Conservation (phyloP, 2,329 filamentous ascomycete genomes). For the Claviceps fusiformis region DNA sequence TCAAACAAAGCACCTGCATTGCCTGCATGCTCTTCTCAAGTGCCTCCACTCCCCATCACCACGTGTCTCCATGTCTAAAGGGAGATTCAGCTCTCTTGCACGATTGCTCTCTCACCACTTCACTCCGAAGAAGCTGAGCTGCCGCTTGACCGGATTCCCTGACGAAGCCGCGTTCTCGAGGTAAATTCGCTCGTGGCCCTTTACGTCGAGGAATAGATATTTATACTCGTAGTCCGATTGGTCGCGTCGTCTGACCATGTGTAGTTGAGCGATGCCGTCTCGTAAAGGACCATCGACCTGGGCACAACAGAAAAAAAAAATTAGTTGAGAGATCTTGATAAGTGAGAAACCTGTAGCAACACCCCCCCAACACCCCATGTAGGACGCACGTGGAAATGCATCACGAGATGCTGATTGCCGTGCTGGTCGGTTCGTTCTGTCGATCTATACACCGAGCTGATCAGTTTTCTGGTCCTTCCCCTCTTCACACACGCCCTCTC, state of each 20-base stretch:
- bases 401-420: slow-evolving; percentile 67
- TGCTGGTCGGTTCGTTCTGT: slow-evolving; percentile 54
- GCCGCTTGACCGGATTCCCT: slow-evolving; percentile 24
- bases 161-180: slow-evolving; percentile 44
- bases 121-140: slow-evolving; percentile 47
- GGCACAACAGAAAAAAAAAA: background rate
- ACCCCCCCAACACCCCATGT: too few relatives aligned
- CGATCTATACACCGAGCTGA: slow-evolving; percentile 40
- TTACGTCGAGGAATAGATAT: slow-evolving; percentile 68
- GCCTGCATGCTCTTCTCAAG: too few relatives aligned
- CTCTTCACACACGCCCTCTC: too few relatives aligned
- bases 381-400: slow-evolving; percentile 65
- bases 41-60: too few relatives aligned
- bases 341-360: too few relatives aligned
- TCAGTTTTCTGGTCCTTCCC: too few relatives aligned
- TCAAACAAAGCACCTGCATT: too few relatives aligned
- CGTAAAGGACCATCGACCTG: slow-evolving; percentile 66
- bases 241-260: slow-evolving; percentile 57
- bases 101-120: slow-evolving; percentile 30
- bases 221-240: slow-evolving; percentile 62
- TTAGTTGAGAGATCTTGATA: background rate
- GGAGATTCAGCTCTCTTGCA: background rate
- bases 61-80: background rate
- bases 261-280: slow-evolving; percentile 59
- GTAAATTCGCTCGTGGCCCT: slow-evolving; percentile 52